Conservation (phyloP, 768 basidiomycete species). For the Crepidotus variabilis region DNA sequence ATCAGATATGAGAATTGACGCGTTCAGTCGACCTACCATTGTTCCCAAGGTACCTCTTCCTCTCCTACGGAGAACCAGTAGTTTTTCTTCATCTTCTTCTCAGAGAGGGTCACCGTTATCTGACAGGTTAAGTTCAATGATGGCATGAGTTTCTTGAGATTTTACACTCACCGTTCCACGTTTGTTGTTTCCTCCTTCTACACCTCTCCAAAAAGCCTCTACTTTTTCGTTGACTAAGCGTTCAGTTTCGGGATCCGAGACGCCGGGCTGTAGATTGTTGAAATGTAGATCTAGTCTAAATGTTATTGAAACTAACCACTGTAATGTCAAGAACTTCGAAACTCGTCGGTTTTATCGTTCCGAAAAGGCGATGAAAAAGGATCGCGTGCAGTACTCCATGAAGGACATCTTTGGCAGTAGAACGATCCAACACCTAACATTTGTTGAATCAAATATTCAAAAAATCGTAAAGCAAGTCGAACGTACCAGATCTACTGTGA, state of each 20-base stretch:
- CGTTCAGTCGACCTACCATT: constrained; percentile 49
- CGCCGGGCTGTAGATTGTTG: constrained; percentile 54
- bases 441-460: constrained; percentile 2
- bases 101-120: constrained; percentile 75
- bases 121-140: constrained; percentile 21
- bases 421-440: constrained; percentile 64
- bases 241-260: constrained; percentile 70
- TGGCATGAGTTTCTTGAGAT: background rate
- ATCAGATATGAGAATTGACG: background rate
- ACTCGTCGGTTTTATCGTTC: constrained; percentile 69
- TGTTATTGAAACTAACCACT: constrained; percentile 50
- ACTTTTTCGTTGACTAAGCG: constrained; percentile 73
- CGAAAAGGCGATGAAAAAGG: constrained; percentile 81
- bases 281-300: background rate
- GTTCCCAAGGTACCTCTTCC: constrained; percentile 86
- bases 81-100: constrained; percentile 71
- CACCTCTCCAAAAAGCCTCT: constrained; percentile 71
- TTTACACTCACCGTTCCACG: constrained; percentile 56
- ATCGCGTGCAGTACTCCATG: constrained; percentile 77
- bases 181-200: constrained; percentile 61
- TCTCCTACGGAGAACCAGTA: constrained; percentile 72
- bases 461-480: background rate
- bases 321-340: constrained; percentile 84
- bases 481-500: constrained; percentile 48
- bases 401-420: constrained; percentile 69